Percentiles rank a stretch among this genome's conserved stretches.
These are phyloP conservation scores for Chytriomyces sp. DNA, from an alignment of 192 early-diverging fungal genomes.

Conservation along the genomic window DNA sequence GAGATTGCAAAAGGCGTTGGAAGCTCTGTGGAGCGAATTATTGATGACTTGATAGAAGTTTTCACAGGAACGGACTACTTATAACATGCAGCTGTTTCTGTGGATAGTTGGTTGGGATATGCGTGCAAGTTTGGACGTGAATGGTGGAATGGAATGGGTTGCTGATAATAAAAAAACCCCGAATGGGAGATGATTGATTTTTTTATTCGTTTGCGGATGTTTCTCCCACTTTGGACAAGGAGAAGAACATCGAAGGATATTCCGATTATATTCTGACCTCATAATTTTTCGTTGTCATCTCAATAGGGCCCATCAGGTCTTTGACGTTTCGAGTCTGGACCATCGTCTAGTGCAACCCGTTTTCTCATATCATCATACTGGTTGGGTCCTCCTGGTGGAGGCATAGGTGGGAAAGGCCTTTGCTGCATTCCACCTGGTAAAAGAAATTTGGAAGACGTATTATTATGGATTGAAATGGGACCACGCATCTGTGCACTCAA, in stretches of 20 bases:
- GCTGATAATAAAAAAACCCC: background rate
- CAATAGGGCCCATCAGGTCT: background rate
- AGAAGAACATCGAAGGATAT: too few species aligned
- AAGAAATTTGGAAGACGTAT: too few species aligned
- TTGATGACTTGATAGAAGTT: slow-evolving; percentile 80
- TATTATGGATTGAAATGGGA: too few species aligned
- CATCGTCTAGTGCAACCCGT: background rate
- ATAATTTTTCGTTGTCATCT: too few species aligned
- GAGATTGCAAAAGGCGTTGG: slow-evolving; percentile 93
- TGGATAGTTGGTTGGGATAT: too few species aligned
- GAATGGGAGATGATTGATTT: background rate
- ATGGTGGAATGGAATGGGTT: background rate
- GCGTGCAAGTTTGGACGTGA: too few species aligned
- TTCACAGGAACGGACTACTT: slow-evolving; percentile 72
- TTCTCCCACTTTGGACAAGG: too few species aligned
- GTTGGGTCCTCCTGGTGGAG: slow-evolving; percentile 4
- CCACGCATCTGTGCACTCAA: too few species aligned
- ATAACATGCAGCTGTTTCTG: slow-evolving; percentile 41
- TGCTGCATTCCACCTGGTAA: too few species aligned
- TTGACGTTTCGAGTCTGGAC: slow-evolving; percentile 10
- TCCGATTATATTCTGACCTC: too few species aligned
- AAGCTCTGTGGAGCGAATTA: slow-evolving; percentile 76
- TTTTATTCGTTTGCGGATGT: background rate
- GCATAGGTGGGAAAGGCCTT: background rate
- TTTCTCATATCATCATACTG: slow-evolving; percentile 1